Conservation (phyloP, 2,329 filamentous ascomycete species). For the Tolypocladium tropicale region DNA sequence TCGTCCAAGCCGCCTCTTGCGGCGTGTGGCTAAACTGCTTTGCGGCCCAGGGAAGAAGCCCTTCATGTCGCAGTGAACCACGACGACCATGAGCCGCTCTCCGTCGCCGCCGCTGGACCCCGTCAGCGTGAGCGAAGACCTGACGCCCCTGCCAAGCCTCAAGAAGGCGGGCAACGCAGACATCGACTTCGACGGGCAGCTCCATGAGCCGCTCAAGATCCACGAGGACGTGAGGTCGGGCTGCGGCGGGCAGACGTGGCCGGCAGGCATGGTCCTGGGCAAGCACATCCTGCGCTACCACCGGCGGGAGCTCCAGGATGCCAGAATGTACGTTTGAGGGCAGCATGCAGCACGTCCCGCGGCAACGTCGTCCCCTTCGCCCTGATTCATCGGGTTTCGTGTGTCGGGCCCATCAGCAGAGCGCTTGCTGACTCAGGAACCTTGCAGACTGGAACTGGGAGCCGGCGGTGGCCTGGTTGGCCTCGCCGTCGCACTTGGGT, state of each 20-base stretch:
- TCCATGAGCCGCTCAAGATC: slow-evolving; percentile 59
- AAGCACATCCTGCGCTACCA: slow-evolving; percentile 78
- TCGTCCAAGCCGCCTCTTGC: not conserved
- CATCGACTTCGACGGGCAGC: slow-evolving; percentile 62
- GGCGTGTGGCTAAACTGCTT: not conserved
- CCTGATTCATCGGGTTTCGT: not conserved
- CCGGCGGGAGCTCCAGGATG: slow-evolving; percentile 47
- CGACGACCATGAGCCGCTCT: slow-evolving; percentile 17
- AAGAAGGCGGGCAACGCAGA: slow-evolving; percentile 42
- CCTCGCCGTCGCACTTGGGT: slow-evolving; percentile 48
- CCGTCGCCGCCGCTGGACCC: slow-evolving; percentile 41
- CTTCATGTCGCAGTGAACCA: not conserved
- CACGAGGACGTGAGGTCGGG: slow-evolving; percentile 80
- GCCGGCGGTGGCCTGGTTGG: slow-evolving; percentile 85
- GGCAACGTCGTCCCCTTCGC: not conserved
- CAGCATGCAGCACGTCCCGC: slow-evolving; percentile 1
- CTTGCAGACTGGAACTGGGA: slow-evolving; percentile 71
- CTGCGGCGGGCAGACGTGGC: slow-evolving; percentile 92
- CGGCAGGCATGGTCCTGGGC: slow-evolving; percentile 78
- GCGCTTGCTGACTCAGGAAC: slow-evolving; percentile 10
- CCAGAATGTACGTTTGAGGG: slow-evolving; percentile 56
- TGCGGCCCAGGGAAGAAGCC: not conserved
- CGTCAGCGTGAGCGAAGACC: slow-evolving; percentile 40
- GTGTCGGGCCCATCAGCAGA: not conserved
- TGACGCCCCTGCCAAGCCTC: slow-evolving; percentile 50